Conservation (phyloP, 305 asterid genomes). For the Ruellia speciosa region DNA sequence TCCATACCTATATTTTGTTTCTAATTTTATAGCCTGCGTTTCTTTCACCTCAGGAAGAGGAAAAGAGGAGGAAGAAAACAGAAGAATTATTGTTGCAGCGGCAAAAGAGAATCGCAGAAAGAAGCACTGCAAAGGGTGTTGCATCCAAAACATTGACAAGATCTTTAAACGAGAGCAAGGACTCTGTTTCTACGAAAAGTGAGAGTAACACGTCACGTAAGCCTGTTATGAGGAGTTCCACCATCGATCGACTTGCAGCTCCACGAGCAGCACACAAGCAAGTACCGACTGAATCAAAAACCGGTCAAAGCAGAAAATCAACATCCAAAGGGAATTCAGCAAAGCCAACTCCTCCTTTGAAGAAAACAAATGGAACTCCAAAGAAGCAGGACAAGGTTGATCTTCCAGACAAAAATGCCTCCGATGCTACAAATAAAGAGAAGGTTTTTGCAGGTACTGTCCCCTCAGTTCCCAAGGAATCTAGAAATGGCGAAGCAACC, state of each 20-base stretch:
- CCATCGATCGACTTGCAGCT: constrained; percentile 66
- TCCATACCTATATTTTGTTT: too few species aligned
- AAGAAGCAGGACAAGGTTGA: constrained; percentile 24
- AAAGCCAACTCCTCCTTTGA: constrained; percentile 19
- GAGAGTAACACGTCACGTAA: constrained; percentile 31
- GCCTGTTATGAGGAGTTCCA: constrained; percentile 48
- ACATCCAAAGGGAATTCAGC: constrained; percentile 24
- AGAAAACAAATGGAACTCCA: constrained; percentile 32
- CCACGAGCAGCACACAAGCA: constrained; percentile 34
- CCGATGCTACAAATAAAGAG: constrained; percentile 20
- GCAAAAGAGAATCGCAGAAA: constrained; percentile 73
- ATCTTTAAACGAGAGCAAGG: constrained; percentile 37
- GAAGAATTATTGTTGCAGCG: constrained; percentile 55
- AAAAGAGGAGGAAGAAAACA: constrained; percentile 50
- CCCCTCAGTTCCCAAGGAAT: constrained; percentile 17
- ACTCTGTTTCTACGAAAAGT: constrained; percentile 23
- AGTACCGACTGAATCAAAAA: constrained; percentile 32
- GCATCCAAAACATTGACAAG: constrained; percentile 27
- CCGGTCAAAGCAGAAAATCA: constrained; percentile 33
- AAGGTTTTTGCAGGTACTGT: constrained; percentile 13
- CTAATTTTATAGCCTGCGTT: not conserved
- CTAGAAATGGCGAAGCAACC: constrained; percentile 22
- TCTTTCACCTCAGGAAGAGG: constrained; percentile 47
- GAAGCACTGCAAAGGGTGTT: constrained; percentile 48
- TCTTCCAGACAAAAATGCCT: constrained; percentile 26